Conservation (phyloP, 2,329 filamentous ascomycete genomes). For the Xylariaceae sp. region DNA sequence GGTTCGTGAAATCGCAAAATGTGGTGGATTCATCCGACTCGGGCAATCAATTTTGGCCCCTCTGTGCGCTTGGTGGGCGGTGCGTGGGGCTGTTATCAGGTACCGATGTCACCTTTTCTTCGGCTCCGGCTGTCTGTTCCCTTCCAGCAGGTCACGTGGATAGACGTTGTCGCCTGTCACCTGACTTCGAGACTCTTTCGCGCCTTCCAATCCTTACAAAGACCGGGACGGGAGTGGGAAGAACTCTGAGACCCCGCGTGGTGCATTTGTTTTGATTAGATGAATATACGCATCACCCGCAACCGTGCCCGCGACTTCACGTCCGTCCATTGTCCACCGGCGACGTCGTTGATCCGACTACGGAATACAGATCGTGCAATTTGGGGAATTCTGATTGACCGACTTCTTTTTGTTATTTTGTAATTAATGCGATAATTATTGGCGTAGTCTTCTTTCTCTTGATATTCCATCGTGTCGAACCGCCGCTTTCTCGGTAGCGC, state of each 20-base stretch:
- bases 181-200: conserved; percentile 28
- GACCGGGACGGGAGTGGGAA: too few species aligned
- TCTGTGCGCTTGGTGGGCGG: conserved; percentile 19
- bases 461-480: conserved; percentile 15
- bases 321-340: background rate
- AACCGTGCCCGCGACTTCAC: background rate
- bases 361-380: too few species aligned
- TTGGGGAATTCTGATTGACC: too few species aligned
- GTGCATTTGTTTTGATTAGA: too few species aligned
- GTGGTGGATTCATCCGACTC: background rate
- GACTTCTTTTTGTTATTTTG: background rate
- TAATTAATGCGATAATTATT: too few species aligned
- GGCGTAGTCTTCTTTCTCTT: too few species aligned
- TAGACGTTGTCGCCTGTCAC: conserved; percentile 13
- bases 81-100: conserved; percentile 8
- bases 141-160: conserved; percentile 23
- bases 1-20: conserved; percentile 6
- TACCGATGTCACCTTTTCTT: background rate
- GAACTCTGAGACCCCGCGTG: too few species aligned
- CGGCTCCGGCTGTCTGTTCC: conserved; percentile 1
- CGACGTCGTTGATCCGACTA: background rate
- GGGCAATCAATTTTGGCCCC: conserved; percentile 24
- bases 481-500: conserved; percentile 39
- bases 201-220: conserved; percentile 2
- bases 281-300: too few species aligned